Evolutionary conservation across 169 alveolate genomes (phyloP).

Genomic region (Eimeria sp.): DNA sequence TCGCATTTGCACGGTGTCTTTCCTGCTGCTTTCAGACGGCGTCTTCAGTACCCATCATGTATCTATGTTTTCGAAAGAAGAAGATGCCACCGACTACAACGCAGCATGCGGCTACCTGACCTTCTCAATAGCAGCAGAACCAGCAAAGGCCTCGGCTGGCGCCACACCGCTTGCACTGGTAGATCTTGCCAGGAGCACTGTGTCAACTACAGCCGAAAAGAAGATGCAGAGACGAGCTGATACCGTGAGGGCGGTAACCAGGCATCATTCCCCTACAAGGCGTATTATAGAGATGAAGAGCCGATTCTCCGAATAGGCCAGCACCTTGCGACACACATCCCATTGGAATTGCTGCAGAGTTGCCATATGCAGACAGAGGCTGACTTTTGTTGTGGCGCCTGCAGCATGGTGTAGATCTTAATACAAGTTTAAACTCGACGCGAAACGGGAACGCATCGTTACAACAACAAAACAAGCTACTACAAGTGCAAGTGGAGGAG

Average conservation of each 20-base stretch:
- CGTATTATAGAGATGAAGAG: neutral
- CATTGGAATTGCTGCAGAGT: neutral
- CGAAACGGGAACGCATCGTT: slow-evolving; percentile 19
- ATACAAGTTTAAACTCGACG: neutral
- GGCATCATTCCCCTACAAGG: neutral
- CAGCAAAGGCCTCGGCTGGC: neutral
- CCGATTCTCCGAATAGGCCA: neutral
- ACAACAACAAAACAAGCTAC: slow-evolving; percentile 45
- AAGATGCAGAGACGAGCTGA: neutral
- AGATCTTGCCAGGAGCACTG: neutral
- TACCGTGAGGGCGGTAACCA: slow-evolving; percentile 1
- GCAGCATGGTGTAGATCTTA: slow-evolving; percentile 19
- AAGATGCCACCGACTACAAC: neutral
- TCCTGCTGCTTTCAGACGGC: slow-evolving; percentile 20
- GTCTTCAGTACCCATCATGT: neutral
- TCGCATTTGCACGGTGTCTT: neutral
- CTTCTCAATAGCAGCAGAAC: slow-evolving; percentile 36
- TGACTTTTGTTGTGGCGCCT: neutral
- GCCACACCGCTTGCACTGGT: neutral
- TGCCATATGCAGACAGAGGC: neutral
- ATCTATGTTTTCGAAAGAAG: slow-evolving; percentile 11
- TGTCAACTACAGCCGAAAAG: neutral
- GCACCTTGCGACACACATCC: neutral
- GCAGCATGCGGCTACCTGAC: slow-evolving; percentile 51
- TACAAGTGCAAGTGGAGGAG: slow-evolving; percentile 61